Conservation (phyloP, 148 eudicot genomes). For the Rhododendron williamsianum region DNA sequence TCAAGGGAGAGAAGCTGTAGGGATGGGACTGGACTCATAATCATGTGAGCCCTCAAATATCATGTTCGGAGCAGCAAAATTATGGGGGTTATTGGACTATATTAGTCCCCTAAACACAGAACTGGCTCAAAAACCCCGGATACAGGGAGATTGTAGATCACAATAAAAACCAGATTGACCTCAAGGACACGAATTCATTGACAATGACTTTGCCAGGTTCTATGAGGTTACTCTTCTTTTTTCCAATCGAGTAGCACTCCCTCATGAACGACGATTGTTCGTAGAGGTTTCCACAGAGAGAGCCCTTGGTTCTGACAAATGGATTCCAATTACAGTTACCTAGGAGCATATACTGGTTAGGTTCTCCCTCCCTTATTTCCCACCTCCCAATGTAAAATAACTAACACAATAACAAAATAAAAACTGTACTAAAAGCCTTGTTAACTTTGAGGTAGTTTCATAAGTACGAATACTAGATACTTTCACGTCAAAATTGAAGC, state of each 20-base stretch:
- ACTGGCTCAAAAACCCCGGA: not conserved
- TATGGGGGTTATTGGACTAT: not conserved
- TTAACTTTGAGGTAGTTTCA: not conserved
- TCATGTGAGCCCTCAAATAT: not conserved
- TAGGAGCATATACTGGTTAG: not conserved
- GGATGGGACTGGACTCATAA: not conserved
- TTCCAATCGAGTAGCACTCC: not conserved
- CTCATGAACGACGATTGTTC: not conserved
- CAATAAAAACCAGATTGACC: not conserved
- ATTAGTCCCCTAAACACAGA: not conserved
- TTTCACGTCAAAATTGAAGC: not conserved
- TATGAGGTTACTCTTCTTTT: not conserved
- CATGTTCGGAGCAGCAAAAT: not conserved
- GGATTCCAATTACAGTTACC: not conserved
- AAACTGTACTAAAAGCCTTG: not conserved
- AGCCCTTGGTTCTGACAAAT: not conserved
- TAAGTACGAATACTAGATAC: not conserved
- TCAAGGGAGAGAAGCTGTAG: not conserved
- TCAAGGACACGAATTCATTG: not conserved
- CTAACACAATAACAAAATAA: not conserved
- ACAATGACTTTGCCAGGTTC: not conserved
- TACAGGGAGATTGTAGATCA: not conserved
- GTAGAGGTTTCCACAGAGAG: not conserved
- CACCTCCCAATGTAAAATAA: not conserved
- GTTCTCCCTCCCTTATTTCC: not conserved